Base-by-base conservation (phyloP, 331 rosid species). In the Quercus tomentella region DNA sequence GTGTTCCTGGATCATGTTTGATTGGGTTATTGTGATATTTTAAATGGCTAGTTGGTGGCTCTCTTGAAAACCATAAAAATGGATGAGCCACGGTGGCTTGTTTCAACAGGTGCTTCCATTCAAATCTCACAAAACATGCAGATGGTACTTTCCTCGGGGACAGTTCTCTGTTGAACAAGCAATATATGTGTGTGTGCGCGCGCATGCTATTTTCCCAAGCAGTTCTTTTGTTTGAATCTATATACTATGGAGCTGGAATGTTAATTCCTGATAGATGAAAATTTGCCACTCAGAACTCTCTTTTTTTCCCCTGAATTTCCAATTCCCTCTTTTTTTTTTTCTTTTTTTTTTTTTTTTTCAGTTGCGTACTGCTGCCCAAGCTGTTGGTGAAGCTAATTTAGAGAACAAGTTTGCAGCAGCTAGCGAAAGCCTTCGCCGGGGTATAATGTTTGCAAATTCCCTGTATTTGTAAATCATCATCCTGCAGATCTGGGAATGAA, bases 401-500 rank as follows among this genome's bases (percentile, higher is more conserved):
- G 98, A 95, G 84, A 88, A 83, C 80, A 95, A 93, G 81, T 95
- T 95, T 83, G 83, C 90, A 14, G 94, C 91, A 14, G 99, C 97
- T 30, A 89, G 98, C 25, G 96, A 91, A 81, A 95, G 99, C 89
- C 96, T 95, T 55, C 93, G 94, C 30, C 90, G 99, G 68, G 99
- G 99, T 82, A 93, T 95, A 77, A 95, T 95, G 97, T 95, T 93
- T 83, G 96, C 99, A 21, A 95, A 95, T 77, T 95, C 99, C 63
- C 94, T 95, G 70, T 95, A 95, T 81, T 86, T 95, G 58, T 95
- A 86, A 87, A 71, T 17, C 84, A 49, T 80, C 82, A 65, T 52
- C 57, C 79, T 76, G 81, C 81, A 74, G 86, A 4, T 30, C 25
- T 5, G 10, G 45, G 60, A 5, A 72, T 9, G 51, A 52, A 61